These are phyloP conservation scores for Umbelopsis sp. DNA, from an alignment of 192 early-diverging fungal genomes.

Conservation along the genomic window DNA sequence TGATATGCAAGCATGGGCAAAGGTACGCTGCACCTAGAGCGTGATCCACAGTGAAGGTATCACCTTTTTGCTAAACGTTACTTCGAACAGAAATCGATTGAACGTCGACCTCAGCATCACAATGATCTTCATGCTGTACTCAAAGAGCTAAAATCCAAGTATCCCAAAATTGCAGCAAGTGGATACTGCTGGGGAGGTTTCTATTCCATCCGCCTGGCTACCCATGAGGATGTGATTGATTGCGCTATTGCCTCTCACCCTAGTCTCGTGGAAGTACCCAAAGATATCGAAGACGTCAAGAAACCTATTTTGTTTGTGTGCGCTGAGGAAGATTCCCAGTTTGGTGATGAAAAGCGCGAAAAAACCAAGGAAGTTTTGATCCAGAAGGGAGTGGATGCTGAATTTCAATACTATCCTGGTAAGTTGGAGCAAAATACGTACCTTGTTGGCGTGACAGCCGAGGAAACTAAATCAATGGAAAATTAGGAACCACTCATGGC, in stretches of 20 bases:
- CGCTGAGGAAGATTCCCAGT: neutral
- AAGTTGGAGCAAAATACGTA: neutral
- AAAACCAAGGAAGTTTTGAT: constrained; percentile 1
- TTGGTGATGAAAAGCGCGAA: constrained; percentile 1
- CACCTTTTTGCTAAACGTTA: neutral
- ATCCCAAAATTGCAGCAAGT: neutral
- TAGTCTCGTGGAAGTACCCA: neutral
- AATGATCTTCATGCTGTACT: neutral
- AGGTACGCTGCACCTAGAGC: neutral
- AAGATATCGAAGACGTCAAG: constrained; percentile 4
- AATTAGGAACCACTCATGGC: neutral
- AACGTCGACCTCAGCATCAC: neutral
- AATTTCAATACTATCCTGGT: constrained; percentile 1
- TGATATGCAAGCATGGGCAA: neutral
- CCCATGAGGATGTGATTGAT: neutral
- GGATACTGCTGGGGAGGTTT: constrained; percentile 20
- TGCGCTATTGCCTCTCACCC: constrained; percentile 1
- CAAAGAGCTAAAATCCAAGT: constrained; percentile 9
- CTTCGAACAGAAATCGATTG: neutral
- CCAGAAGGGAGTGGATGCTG: neutral
- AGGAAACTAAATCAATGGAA: neutral
- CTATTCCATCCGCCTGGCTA: constrained; percentile 5
- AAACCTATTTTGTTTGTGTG: constrained; percentile 2
- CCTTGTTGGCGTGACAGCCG: too few species aligned
- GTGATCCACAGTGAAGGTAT: neutral